phyloP scores from a whole-genome alignment of 192 early-diverging fungal species.

The Podila epigama region DNA sequence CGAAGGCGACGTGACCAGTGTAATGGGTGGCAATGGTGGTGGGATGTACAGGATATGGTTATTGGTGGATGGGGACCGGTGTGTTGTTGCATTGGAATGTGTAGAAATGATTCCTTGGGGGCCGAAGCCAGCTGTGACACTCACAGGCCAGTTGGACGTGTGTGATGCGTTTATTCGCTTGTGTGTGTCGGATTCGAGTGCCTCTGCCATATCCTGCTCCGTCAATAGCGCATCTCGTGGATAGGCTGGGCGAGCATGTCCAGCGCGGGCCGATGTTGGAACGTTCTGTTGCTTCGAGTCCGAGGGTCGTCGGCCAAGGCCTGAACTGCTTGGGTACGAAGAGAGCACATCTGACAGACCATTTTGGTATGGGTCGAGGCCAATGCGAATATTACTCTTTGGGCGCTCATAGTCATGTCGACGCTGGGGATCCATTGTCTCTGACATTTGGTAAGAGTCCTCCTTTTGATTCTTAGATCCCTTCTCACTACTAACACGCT shows the following conservation, averaged over 20 bases:
- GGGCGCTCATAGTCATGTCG: neutral
- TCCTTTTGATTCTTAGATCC: slow-evolving; percentile 9
- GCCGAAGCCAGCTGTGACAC: too few species aligned
- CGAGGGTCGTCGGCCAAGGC: neutral
- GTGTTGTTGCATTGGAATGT: neutral
- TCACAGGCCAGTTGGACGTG: slow-evolving; percentile 13
- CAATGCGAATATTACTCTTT: slow-evolving; percentile 29
- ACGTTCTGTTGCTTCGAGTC: neutral
- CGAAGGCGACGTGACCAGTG: neutral
- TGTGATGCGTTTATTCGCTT: neutral
- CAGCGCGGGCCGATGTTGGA: neutral
- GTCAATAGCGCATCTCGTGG: slow-evolving; percentile 23
- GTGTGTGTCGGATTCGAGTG: slow-evolving; percentile 4
- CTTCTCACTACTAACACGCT: neutral
- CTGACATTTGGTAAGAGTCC: slow-evolving; percentile 26
- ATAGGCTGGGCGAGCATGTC: neutral
- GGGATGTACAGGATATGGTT: slow-evolving; percentile 27
- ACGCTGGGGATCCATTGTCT: slow-evolving; percentile 11
- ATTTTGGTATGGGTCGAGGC: slow-evolving; percentile 19
- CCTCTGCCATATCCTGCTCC: slow-evolving; percentile 26
- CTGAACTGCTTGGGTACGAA: slow-evolving; percentile 2
- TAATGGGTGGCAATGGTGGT: slow-evolving; percentile 30
- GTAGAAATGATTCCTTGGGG: too few species aligned
- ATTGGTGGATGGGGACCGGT: slow-evolving; percentile 9
- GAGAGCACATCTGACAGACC: slow-evolving; percentile 1